A percentile compares a stretch with the other conserved stretches of the same genome.
These are phyloP conservation scores for Mycena venus DNA, from an alignment of 768 basidiomycete species.

Conservation along the genomic window DNA sequence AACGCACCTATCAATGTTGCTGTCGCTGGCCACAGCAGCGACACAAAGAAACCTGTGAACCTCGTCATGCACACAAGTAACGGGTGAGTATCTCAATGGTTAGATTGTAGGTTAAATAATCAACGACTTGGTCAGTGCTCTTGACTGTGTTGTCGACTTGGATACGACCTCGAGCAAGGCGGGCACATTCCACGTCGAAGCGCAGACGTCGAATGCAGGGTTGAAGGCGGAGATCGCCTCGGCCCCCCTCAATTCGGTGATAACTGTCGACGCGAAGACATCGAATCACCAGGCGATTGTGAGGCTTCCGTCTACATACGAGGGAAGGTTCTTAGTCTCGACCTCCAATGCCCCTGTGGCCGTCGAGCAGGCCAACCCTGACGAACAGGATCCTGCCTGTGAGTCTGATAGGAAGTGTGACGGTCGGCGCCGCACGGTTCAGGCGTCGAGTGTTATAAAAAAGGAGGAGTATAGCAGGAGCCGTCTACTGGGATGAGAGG, in stretches of 20 bases:
- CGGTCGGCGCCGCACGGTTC: slow-evolving; percentile 48
- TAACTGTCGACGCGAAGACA: slow-evolving; percentile 47
- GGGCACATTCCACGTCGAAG: slow-evolving; percentile 48
- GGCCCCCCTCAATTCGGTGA: slow-evolving; percentile 51
- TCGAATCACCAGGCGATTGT: slow-evolving; percentile 42
- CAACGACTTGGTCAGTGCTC: slow-evolving; percentile 39
- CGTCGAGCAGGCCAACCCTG: slow-evolving; percentile 39
- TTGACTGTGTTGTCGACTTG: slow-evolving; percentile 49
- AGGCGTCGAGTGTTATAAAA: background rate
- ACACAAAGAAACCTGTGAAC: slow-evolving; percentile 38
- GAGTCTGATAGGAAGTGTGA: background rate
- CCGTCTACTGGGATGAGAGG: slow-evolving; percentile 30
- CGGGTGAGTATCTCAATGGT: slow-evolving; percentile 47
- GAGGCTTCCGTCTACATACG: slow-evolving; percentile 52
- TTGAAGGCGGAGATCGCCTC: slow-evolving; percentile 44
- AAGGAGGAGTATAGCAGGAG: background rate
- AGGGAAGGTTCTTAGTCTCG: slow-evolving; percentile 52
- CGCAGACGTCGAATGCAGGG: slow-evolving; percentile 44
- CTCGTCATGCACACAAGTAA: slow-evolving; percentile 56
- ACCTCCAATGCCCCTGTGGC: slow-evolving; percentile 38
- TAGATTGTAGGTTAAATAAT: background rate
- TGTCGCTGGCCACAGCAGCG: slow-evolving; percentile 48
- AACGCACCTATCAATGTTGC: slow-evolving; percentile 56
- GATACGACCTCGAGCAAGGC: slow-evolving; percentile 41
- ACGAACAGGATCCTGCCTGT: slow-evolving; percentile 43